phyloP scores from a whole-genome alignment of 345 rosid species.

The Populus deltoides region DNA sequence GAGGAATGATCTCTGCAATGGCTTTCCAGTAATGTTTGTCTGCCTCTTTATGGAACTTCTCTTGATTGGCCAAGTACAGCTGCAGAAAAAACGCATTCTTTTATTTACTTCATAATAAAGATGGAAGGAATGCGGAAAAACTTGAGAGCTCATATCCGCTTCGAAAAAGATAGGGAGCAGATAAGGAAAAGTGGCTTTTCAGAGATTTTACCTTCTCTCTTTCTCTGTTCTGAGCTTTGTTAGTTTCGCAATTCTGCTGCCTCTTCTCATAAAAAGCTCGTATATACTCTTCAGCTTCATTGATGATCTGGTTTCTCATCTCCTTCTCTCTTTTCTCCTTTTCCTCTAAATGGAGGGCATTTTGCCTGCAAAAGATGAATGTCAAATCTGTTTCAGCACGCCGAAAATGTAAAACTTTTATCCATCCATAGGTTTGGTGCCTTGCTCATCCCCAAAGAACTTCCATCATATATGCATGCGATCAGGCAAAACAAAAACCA shows the following conservation, averaged over 20 bases:
- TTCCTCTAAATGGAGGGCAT: slow-evolving; percentile 80
- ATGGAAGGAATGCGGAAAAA: neutral
- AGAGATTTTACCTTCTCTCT: slow-evolving; percentile 68
- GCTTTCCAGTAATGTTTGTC: slow-evolving; percentile 92
- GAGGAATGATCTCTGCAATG: slow-evolving; percentile 83
- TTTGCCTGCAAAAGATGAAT: slow-evolving; percentile 48
- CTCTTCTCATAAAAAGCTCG: slow-evolving; percentile 81
- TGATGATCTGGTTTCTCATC: slow-evolving; percentile 78
- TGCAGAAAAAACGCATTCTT: slow-evolving; percentile 20
- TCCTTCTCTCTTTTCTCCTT: slow-evolving; percentile 95
- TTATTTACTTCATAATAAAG: neutral
- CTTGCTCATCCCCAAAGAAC: neutral
- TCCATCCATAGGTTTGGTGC: too few species aligned
- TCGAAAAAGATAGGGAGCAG: neutral
- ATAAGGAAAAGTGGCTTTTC: neutral
- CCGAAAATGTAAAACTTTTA: neutral
- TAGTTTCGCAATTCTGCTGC: slow-evolving; percentile 57
- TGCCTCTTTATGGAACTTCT: slow-evolving; percentile 91
- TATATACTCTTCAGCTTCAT: slow-evolving; percentile 82
- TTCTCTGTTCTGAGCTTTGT: slow-evolving; percentile 81
- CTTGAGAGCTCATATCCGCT: neutral
- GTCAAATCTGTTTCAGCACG: neutral
- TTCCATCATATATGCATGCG: neutral
- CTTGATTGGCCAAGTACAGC: slow-evolving; percentile 80
- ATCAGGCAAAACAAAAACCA: neutral